A percentile compares a stretch with the other conserved stretches of the same genome.
phyloP scores from a whole-genome alignment of 768 basidiomycete genomes.

The Collybia mongolica region DNA sequence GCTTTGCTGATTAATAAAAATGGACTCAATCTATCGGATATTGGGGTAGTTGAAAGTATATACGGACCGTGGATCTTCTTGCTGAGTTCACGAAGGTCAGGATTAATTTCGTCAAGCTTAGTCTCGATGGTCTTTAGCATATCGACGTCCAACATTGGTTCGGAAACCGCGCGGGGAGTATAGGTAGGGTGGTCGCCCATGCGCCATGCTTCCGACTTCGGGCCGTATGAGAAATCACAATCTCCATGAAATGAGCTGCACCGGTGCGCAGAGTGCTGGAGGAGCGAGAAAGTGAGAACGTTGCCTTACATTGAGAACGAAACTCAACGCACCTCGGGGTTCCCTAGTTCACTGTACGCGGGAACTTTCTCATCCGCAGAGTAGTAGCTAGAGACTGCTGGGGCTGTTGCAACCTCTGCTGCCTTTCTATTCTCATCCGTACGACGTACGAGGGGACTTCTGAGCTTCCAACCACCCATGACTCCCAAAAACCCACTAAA shows the following conservation, averaged over 20 bases:
- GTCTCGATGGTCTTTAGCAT: conserved; percentile 54
- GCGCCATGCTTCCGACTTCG: conserved; percentile 20
- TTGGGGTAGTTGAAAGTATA: background rate
- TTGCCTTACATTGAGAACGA: too few relatives aligned
- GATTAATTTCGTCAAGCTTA: conserved; percentile 48
- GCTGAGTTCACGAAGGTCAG: conserved; percentile 61
- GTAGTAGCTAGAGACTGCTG: background rate
- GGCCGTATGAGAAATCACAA: background rate
- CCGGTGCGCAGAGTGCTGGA: too few relatives aligned
- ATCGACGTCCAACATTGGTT: conserved; percentile 24
- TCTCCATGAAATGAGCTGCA: too few relatives aligned
- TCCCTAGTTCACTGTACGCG: too few relatives aligned
- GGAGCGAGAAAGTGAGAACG: too few relatives aligned
- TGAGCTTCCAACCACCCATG: background rate
- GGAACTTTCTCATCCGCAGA: background rate
- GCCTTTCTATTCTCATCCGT: background rate
- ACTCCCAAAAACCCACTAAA: conserved; percentile 9
- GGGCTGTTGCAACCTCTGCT: background rate
- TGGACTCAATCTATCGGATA: background rate
- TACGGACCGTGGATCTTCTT: conserved; percentile 68
- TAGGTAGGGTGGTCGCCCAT: conserved; percentile 34
- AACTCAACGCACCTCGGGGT: too few relatives aligned
- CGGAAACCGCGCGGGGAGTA: conserved; percentile 28
- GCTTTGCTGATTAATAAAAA: conserved; percentile 45
- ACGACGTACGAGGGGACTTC: conserved; percentile 5